A percentile compares a stretch with the other conserved stretches of the same genome.
phyloP scores from a whole-genome alignment of 129 eudicot genomes.

The Flaveria brownii region DNA sequence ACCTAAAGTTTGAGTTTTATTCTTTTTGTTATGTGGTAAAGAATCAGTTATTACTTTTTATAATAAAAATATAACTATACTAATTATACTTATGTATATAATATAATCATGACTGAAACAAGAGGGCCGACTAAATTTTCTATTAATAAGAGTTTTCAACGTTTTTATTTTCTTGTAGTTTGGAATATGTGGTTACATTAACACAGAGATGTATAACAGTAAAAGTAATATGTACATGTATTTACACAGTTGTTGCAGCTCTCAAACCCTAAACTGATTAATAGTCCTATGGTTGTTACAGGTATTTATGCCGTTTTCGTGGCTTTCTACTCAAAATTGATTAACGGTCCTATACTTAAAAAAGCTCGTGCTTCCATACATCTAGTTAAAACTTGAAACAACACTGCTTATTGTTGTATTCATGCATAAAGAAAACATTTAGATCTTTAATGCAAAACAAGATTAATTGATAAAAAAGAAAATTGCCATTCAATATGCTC shows the following conservation, averaged over 20 bases:
- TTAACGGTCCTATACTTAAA: too few species aligned
- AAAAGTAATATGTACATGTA: too few species aligned
- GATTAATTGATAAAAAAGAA: background rate
- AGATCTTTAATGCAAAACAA: background rate
- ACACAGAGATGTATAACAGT: too few species aligned
- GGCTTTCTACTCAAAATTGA: too few species aligned
- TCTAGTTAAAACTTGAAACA: background rate
- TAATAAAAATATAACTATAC: conserved; percentile 2
- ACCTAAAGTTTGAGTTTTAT: conserved; percentile 22
- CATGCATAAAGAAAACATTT: background rate
- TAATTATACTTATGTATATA: conserved; percentile 12
- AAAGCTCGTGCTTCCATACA: too few species aligned
- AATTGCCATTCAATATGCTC: conserved; percentile 16
- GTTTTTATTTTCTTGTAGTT: background rate
- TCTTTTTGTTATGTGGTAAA: conserved; percentile 9
- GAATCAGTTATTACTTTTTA: background rate
- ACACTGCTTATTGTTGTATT: background rate
- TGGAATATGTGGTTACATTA: too few species aligned
- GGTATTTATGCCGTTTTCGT: too few species aligned
- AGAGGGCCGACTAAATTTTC: background rate
- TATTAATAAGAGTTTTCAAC: too few species aligned
- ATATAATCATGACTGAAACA: too few species aligned
- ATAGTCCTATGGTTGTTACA: too few species aligned
- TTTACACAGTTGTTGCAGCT: too few species aligned
- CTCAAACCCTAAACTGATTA: background rate